Evolutionary conservation across 345 rosid genomes (phyloP).

Genomic region (Raphanus sativus): DNA sequence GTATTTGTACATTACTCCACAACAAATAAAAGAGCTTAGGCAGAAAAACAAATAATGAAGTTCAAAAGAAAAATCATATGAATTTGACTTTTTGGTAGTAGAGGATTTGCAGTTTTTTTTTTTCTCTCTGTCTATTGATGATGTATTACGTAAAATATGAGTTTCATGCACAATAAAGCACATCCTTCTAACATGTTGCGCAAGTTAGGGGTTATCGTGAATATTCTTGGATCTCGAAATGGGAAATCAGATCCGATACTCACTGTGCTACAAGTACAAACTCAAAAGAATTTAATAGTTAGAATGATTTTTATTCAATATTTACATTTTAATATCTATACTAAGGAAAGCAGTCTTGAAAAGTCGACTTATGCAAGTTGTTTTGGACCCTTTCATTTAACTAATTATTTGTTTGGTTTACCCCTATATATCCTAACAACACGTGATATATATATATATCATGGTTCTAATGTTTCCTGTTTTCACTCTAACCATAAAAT

Average conservation of each 20-base stretch:
- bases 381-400: no score
- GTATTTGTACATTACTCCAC: not conserved
- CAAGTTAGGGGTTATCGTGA: conserved; percentile 10
- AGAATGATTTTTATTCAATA: not conserved
- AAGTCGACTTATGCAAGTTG: no score
- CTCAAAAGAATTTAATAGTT: not conserved
- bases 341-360: no score
- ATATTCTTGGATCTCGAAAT: conserved; percentile 36
- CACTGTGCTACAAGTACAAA: not conserved
- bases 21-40: not conserved
- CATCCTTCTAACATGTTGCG: not conserved
- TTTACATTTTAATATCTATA: not conserved
- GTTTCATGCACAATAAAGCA: not conserved
- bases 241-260: conserved; percentile 6
- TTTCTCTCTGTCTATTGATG: not conserved
- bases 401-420: no score
- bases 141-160: conserved; percentile 11
- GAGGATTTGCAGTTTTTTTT: not conserved
- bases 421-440: no score
- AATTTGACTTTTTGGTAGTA: conserved; percentile 5
- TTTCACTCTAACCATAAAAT: no score
- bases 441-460: no score
- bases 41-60: not conserved
- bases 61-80: conserved; percentile 7
- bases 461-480: no score